phyloP scores from a whole-genome alignment of 495 filamentous ascomycete genomes.

The Articulospora tetracladia region DNA sequence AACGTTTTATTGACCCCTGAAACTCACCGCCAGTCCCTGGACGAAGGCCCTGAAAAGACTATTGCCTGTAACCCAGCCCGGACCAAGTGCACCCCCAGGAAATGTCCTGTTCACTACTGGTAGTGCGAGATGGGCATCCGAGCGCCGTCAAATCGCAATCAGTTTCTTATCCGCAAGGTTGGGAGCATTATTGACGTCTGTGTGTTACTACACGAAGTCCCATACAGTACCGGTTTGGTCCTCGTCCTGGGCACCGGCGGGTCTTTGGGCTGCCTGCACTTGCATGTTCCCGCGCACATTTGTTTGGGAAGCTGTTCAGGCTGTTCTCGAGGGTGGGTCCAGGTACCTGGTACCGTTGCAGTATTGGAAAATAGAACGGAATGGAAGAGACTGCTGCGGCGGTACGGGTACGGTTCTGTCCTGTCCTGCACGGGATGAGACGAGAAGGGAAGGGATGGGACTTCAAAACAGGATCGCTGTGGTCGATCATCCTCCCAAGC shows the following conservation, averaged over 20 bases:
- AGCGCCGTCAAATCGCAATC: background rate
- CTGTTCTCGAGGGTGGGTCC: background rate
- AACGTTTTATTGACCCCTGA: constrained; percentile 16
- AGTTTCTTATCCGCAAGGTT: background rate
- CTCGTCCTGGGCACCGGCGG: background rate
- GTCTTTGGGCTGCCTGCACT: background rate
- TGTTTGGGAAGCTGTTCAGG: background rate
- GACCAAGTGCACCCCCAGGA: background rate
- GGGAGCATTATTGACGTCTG: constrained; percentile 10
- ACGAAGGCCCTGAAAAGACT: background rate
- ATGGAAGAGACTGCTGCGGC: too few relatives aligned
- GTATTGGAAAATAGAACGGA: background rate
- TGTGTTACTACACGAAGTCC: constrained; percentile 8
- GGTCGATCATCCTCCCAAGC: background rate
- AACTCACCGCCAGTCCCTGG: constrained; percentile 23
- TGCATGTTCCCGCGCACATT: background rate
- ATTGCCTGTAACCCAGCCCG: background rate
- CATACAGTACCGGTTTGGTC: background rate
- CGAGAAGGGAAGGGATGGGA: background rate
- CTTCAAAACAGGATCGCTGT: background rate
- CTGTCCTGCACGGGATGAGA: background rate
- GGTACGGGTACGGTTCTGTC: too few relatives aligned
- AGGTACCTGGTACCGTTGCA: constrained; percentile 13
- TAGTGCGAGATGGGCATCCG: too few relatives aligned
- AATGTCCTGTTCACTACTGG: too few relatives aligned